Conservation (phyloP, 78 protist species). For the Mastigamoeba balamuthi region DNA sequence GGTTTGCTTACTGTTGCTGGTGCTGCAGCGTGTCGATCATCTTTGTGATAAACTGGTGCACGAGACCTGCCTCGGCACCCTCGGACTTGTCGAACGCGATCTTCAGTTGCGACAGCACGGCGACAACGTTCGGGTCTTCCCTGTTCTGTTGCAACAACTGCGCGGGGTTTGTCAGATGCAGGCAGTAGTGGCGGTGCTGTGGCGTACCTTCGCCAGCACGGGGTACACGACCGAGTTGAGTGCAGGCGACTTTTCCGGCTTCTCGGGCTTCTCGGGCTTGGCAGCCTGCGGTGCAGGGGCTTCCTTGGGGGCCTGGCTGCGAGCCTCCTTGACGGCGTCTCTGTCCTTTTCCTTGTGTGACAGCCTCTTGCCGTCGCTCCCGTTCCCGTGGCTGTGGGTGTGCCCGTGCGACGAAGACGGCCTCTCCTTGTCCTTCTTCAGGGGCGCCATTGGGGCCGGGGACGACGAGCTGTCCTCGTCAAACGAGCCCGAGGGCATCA, state of each 20-base stretch:
- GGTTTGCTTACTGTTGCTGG: too few species aligned
- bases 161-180: background rate
- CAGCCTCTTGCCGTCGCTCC: background rate
- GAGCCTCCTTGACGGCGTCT: background rate
- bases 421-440: background rate
- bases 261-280: background rate
- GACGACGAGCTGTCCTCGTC: background rate
- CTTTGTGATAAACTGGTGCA: too few species aligned
- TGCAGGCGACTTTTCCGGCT: slow-evolving; percentile 21
- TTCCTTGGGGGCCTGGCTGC: background rate
- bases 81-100: slow-evolving; percentile 60
- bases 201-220: slow-evolving; percentile 10
- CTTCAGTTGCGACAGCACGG: slow-evolving; percentile 44
- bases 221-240: slow-evolving; percentile 54
- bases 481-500: background rate
- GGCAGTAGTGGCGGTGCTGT: background rate
- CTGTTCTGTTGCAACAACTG: slow-evolving; percentile 20
- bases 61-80: slow-evolving; percentile 51
- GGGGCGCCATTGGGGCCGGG: background rate
- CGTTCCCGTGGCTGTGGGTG: background rate
- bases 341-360: background rate
- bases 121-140: slow-evolving; percentile 48
- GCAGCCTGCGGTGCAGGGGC: background rate
- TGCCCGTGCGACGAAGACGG: background rate
- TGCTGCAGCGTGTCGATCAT: too few species aligned